Conservation (phyloP, 257 asterid species). For the Linderniella brevidens region DNA sequence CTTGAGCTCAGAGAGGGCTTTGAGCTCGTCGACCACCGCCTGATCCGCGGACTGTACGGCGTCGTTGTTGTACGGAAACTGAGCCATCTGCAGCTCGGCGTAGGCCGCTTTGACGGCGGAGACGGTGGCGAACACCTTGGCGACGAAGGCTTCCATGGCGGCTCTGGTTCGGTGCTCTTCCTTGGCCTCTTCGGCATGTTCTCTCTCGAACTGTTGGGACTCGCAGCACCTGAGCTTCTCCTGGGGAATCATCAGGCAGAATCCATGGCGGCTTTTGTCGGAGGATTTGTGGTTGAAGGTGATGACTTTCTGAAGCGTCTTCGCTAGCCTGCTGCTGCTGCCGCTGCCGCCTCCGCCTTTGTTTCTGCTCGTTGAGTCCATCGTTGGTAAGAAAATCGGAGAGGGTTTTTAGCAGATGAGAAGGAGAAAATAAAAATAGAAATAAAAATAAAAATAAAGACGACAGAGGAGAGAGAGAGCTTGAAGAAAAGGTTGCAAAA, state of each 20-base stretch:
- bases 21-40: conserved; percentile 67
- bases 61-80: conserved; percentile 66
- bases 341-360: too few relatives aligned
- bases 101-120: conserved; percentile 84
- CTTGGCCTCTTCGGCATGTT: conserved; percentile 39
- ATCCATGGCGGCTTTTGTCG: conserved; percentile 18
- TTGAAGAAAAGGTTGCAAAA: too few relatives aligned
- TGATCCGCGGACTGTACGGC: conserved; percentile 78
- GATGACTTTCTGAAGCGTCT: conserved; percentile 42
- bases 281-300: conserved; percentile 15
- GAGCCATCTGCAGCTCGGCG: conserved; percentile 92
- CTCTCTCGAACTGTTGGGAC: conserved; percentile 40
- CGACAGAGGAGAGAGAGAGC: too few relatives aligned
- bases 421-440: too few relatives aligned
- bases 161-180: conserved; percentile 43
- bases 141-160: conserved; percentile 69
- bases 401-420: too few relatives aligned
- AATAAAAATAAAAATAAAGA: too few relatives aligned
- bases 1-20: conserved; percentile 66
- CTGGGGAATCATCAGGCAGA: conserved; percentile 63
- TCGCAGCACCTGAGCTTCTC: conserved; percentile 81
- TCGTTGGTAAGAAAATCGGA: too few relatives aligned
- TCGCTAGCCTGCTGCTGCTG: conserved; percentile 34
- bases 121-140: conserved; percentile 78
- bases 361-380: too few relatives aligned